Conservation (phyloP, 2,329 filamentous ascomycete genomes). For the Nigrospora sphaerica region DNA sequence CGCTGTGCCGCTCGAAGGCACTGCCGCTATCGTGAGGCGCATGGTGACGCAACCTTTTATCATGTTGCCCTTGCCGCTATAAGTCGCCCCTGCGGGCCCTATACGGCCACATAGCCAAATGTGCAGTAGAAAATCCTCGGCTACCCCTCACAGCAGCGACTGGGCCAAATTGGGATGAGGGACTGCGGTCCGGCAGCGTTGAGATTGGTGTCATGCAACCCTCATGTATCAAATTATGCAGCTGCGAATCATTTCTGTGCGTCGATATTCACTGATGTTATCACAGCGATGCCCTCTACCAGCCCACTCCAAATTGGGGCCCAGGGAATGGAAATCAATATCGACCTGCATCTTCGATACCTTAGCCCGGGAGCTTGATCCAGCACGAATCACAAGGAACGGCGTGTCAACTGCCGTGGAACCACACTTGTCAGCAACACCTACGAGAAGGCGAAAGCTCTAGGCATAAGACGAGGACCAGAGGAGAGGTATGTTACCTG, state of each 20-base stretch:
- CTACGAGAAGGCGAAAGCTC: too few species aligned
- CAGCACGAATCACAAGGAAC: too few species aligned
- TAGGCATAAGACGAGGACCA: too few species aligned
- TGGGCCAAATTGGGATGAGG: slow-evolving; percentile 43
- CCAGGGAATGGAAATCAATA: neutral
- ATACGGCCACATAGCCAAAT: slow-evolving; percentile 44
- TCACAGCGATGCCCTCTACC: slow-evolving; percentile 37
- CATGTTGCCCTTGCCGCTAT: slow-evolving; percentile 11
- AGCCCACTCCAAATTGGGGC: neutral
- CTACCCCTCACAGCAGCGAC: slow-evolving; percentile 37
- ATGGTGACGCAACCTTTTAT: slow-evolving; percentile 42
- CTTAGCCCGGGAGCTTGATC: too few species aligned
- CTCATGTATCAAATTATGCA: slow-evolving; percentile 33
- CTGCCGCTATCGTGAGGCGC: slow-evolving; percentile 39
- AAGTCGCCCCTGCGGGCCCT: slow-evolving; percentile 28
- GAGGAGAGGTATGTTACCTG: too few species aligned
- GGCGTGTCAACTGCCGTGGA: too few species aligned
- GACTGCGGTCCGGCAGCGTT: slow-evolving; percentile 18
- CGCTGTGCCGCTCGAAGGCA: slow-evolving; percentile 41
- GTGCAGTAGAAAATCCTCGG: slow-evolving; percentile 41
- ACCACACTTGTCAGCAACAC: too few species aligned
- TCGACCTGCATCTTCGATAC: too few species aligned
- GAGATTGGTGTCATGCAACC: slow-evolving; percentile 34
- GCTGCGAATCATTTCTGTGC: slow-evolving; percentile 39
- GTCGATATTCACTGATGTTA: slow-evolving; percentile 37